A percentile compares a stretch with the other conserved stretches of the same genome.
Conservation (phyloP, 257 asterid species). For the Solanum chiquidenum region DNA sequence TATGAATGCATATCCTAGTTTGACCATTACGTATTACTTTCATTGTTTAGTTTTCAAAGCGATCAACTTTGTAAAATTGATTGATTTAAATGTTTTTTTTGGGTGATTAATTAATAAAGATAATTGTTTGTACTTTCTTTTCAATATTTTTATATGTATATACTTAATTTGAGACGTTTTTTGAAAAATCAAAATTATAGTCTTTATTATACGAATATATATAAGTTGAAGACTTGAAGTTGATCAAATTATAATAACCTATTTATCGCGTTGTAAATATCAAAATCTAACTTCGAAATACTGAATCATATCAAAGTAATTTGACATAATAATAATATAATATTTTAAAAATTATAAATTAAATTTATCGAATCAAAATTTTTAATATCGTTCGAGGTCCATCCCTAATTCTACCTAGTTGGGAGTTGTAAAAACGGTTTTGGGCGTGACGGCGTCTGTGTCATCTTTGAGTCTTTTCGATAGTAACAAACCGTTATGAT, state of each 20-base stretch:
- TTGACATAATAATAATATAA: too few relatives aligned
- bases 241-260: too few relatives aligned
- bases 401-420: not conserved
- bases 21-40: too few relatives aligned
- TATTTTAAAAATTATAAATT: too few relatives aligned
- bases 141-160: not conserved
- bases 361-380: too few relatives aligned
- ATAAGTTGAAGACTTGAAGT: not conserved
- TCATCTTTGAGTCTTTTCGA: not conserved
- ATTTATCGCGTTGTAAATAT: too few relatives aligned
- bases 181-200: too few relatives aligned
- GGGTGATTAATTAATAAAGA: too few relatives aligned
- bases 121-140: too few relatives aligned
- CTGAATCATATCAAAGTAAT: not conserved
- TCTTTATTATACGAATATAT: too few relatives aligned
- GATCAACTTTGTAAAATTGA: not conserved
- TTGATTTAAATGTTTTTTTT: too few relatives aligned
- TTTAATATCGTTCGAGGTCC: not conserved
- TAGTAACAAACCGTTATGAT: not conserved
- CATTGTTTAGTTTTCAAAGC: not conserved
- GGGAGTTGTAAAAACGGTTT: not conserved
- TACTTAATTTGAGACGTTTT: not conserved
- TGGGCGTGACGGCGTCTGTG: not conserved
- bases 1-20: too few relatives aligned
- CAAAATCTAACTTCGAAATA: not conserved